Base-by-base conservation (phyloP, 1,284 basidiomycete genomes). In the Microbotryomycetes sp. region DNA sequence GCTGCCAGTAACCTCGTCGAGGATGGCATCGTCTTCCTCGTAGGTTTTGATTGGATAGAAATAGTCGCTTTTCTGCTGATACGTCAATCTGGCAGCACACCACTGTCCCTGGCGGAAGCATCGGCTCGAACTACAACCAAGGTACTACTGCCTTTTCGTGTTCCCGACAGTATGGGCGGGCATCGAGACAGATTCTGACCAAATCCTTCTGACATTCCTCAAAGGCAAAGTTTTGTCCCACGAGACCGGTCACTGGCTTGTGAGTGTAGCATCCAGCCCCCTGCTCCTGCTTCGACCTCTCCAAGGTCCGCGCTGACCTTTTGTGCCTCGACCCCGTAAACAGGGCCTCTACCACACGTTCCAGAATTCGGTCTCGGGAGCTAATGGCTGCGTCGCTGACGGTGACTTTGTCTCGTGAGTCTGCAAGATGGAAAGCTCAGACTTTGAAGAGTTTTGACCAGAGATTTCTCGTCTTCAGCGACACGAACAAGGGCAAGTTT, bases 321-420 rank as follows among this genome's bases (percentile, higher is more conserved):
- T n/a, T n/a, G n/a, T n/a, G n/a, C n/a, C n/a, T n/a, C n/a, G n/a
- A n/a, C n/a, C n/a, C n/a, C n/a, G n/a, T 21, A 0, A 6, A 70
- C 51, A 81, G 65, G 82, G 82, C 35, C 76, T 83, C 45, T 82
- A 81, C 73, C 82, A 83, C 71, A 81, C 81, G 35, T 84, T 83
- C 76, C 79, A 41, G 35, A 41, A 41, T 18, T 41, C 35, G 9
- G 35, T 41, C 9, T 41, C 35, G 9, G 35, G 35, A 9, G 35
- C 35, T 41, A 11, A 9, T 11, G 35, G 35, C 35, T 41, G 35
- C 18, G 35, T 41, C 35, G 35, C 35, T 18, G 35, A 41, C 18
- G 35, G 35, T 11, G 35, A 41, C 35, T 41, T 41, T 41, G 35
- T 41, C 35, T 41, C 35, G 35, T 41, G 18, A 41, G 35, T 41